A percentile compares a stretch with the other conserved stretches of the same genome.
These are phyloP conservation scores for Hypoxylon sp. DNA, from an alignment of 2,329 filamentous ascomycete genomes.

Conservation along the genomic window DNA sequence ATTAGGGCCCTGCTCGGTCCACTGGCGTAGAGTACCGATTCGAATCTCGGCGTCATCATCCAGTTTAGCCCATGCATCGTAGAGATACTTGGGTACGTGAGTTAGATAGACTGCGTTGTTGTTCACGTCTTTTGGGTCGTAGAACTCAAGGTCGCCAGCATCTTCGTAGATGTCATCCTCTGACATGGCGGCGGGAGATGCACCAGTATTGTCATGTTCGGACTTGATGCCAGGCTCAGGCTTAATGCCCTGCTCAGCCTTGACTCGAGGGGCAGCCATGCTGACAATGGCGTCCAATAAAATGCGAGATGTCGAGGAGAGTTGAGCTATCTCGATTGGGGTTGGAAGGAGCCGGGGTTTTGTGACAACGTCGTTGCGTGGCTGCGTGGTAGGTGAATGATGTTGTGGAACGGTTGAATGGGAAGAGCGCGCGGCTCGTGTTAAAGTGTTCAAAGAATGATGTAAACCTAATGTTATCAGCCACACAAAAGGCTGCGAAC, in stretches of 20 bases:
- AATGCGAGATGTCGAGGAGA: neutral
- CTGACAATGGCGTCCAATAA: conserved; percentile 30
- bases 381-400: conserved; percentile 2
- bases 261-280: conserved; percentile 50
- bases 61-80: conserved; percentile 82
- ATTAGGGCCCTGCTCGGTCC: conserved; percentile 68
- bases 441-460: conserved; percentile 33
- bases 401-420: conserved; percentile 21
- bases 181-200: conserved; percentile 62
- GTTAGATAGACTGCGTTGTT: conserved; percentile 75
- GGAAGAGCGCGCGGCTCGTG: conserved; percentile 31
- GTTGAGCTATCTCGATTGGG: conserved; percentile 16
- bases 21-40: conserved; percentile 80
- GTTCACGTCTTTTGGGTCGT: conserved; percentile 60
- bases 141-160: conserved; percentile 71
- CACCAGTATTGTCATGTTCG: conserved; percentile 62
- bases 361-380: neutral
- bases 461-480: conserved; percentile 20
- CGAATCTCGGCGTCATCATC: conserved; percentile 87
- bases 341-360: conserved; percentile 4
- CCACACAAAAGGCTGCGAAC: conserved; percentile 17
- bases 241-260: conserved; percentile 48
- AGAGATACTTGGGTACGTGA: conserved; percentile 83
- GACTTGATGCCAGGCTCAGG: conserved; percentile 54
- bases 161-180: conserved; percentile 79